These are phyloP conservation scores for Davidsoniella eucalypti DNA, from an alignment of 2,329 filamentous ascomycete species.

Conservation along the genomic window DNA sequence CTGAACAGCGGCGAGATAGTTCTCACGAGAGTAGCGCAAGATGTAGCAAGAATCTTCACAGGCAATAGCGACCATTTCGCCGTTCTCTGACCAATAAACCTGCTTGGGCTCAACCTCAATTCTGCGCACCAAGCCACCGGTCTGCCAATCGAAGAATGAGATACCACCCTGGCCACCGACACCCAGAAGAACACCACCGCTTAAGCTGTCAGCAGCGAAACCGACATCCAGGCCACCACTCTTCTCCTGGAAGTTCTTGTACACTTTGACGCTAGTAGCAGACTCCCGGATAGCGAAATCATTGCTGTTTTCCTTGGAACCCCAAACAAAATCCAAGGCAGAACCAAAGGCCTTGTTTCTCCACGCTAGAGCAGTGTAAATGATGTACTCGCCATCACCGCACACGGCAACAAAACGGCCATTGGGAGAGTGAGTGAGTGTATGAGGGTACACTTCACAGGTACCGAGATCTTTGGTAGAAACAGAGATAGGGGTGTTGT, in stretches of 20 bases:
- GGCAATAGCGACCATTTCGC: constrained; percentile 79
- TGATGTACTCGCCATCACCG: constrained; percentile 96
- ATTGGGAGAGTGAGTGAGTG: constrained; percentile 88
- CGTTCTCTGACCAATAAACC: constrained; percentile 96
- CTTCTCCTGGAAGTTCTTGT: constrained; percentile 95
- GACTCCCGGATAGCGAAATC: constrained; percentile 97
- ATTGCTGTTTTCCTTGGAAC: constrained; percentile 91
- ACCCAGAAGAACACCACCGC: constrained; percentile 76
- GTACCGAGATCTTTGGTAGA: constrained; percentile 89
- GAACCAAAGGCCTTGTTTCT: constrained; percentile 96
- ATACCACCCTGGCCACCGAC: constrained; percentile 91
- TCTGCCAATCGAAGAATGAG: constrained; percentile 93
- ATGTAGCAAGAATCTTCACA: constrained; percentile 96
- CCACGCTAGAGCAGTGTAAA: constrained; percentile 92
- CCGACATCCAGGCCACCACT: constrained; percentile 77
- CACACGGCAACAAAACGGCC: constrained; percentile 68
- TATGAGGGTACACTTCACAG: constrained; percentile 93
- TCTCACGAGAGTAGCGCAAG: constrained; percentile 76
- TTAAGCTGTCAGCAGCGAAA: constrained; percentile 84
- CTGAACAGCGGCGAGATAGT: constrained; percentile 70
- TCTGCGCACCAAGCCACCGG: constrained; percentile 70
- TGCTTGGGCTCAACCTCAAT: constrained; percentile 64
- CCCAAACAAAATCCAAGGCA: constrained; percentile 93
- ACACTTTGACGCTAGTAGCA: constrained; percentile 84
- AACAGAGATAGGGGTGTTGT: constrained; percentile 71